Evolutionary conservation across 2,329 filamentous ascomycete genomes (phyloP).

Genomic region (Beauveria varroae): DNA sequence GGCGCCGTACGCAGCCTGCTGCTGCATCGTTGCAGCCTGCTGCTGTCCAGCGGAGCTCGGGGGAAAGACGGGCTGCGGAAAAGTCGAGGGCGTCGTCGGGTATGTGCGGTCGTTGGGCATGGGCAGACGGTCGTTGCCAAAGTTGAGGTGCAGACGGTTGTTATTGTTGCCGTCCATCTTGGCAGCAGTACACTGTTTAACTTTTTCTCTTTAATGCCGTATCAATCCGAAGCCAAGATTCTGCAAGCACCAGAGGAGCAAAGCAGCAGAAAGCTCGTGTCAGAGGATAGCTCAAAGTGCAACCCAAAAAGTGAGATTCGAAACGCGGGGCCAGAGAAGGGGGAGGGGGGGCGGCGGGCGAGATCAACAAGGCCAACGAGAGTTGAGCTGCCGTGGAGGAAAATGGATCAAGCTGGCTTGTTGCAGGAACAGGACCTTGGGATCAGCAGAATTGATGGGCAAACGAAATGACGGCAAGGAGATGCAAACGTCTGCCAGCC

Average conservation of each 20-base stretch:
- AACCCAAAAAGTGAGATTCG: constrained; percentile 6
- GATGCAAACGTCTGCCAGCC: not conserved
- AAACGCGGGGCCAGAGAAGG: constrained; percentile 10
- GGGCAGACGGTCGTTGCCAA: constrained; percentile 57
- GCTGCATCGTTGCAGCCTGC: constrained; percentile 25
- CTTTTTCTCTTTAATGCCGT: not conserved
- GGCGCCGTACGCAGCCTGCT: constrained; percentile 36
- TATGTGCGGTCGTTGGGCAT: constrained; percentile 59
- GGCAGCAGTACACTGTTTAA: not conserved
- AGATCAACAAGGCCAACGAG: not conserved
- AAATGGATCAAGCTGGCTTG: not conserved
- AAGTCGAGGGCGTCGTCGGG: constrained; percentile 89
- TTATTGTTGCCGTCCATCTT: constrained; percentile 52
- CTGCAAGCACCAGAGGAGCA: not conserved
- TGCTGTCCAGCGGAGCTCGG: constrained; percentile 18
- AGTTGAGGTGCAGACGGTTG: constrained; percentile 59
- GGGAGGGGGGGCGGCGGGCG: not conserved
- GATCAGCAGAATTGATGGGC: not conserved
- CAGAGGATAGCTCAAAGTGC: constrained; percentile 8
- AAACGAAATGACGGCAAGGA: not conserved
- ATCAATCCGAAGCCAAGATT: not conserved
- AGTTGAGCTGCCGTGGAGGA: not conserved
- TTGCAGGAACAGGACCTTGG: not conserved
- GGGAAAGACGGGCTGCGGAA: constrained; percentile 77
- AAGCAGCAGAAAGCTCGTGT: constrained; percentile 4